A percentile compares a stretch with the other conserved stretches of the same genome.
phyloP scores from a whole-genome alignment of 768 basidiomycete genomes.

The Sarcodon sp. region DNA sequence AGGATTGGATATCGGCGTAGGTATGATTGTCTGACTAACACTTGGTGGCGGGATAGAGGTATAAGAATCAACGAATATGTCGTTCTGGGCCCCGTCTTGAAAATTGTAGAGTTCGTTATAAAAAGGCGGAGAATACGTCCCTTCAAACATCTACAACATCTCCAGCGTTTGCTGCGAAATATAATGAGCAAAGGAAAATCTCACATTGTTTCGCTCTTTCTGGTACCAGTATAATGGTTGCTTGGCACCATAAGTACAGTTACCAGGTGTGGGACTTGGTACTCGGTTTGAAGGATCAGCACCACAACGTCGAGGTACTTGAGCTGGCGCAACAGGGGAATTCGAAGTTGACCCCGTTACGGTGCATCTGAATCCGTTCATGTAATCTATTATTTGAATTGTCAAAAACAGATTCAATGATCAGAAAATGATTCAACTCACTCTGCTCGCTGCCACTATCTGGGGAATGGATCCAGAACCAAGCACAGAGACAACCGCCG shows the following conservation, averaged over 20 bases:
- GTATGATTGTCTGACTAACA: slow-evolving; percentile 13
- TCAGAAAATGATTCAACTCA: slow-evolving; percentile 15
- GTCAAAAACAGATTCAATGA: background rate
- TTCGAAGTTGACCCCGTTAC: slow-evolving; percentile 39
- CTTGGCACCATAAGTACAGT: slow-evolving; percentile 66
- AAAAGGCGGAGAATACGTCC: slow-evolving; percentile 44
- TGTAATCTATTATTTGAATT: slow-evolving; percentile 35
- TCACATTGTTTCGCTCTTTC: slow-evolving; percentile 44
- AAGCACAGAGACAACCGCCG: slow-evolving; percentile 56
- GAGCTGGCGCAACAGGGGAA: slow-evolving; percentile 37
- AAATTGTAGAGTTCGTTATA: slow-evolving; percentile 67
- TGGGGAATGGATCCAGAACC: slow-evolving; percentile 60
- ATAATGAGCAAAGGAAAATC: slow-evolving; percentile 7
- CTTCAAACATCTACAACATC: slow-evolving; percentile 47
- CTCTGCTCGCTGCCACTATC: slow-evolving; percentile 54
- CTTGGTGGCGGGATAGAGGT: slow-evolving; percentile 11
- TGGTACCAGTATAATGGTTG: slow-evolving; percentile 65
- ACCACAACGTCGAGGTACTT: slow-evolving; percentile 55
- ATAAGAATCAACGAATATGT: slow-evolving; percentile 59
- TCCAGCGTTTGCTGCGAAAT: background rate
- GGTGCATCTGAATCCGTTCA: slow-evolving; percentile 65
- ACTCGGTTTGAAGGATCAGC: slow-evolving; percentile 37
- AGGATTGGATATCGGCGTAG: slow-evolving; percentile 6
- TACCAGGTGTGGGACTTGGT: slow-evolving; percentile 30
- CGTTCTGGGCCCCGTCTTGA: slow-evolving; percentile 55